These are phyloP conservation scores for Eucalyptus brandiana DNA, from an alignment of 345 rosid genomes.

Conservation along the genomic window DNA sequence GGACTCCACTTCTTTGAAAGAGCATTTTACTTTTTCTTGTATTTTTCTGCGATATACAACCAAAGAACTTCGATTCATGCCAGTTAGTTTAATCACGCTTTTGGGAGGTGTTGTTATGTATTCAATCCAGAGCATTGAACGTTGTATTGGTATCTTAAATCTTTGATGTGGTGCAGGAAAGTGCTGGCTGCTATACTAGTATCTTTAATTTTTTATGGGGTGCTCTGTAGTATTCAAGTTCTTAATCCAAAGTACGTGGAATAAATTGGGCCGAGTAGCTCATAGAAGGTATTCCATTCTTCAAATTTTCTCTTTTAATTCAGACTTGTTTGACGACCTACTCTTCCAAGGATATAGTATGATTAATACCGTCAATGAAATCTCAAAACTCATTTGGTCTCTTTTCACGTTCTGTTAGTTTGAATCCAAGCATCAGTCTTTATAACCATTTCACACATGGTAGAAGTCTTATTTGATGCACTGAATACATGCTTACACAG, in stretches of 20 bases:
- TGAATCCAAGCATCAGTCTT: background rate
- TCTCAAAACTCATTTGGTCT: background rate
- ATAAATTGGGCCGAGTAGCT: background rate
- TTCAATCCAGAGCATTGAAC: background rate
- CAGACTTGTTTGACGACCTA: background rate
- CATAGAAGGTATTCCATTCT: background rate
- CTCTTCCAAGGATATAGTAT: background rate
- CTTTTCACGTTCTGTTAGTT: background rate
- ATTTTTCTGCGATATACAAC: background rate
- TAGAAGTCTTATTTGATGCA: background rate
- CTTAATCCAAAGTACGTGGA: background rate
- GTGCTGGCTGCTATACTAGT: accelerated
- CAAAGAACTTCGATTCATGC: background rate
- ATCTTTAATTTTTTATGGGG: background rate
- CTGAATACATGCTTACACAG: background rate
- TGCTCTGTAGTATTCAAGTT: background rate
- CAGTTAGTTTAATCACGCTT: background rate
- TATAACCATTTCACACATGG: background rate
- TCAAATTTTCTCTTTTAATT: background rate
- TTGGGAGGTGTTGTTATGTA: background rate
- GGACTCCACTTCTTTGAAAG: background rate
- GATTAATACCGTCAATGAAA: background rate
- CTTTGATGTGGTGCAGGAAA: background rate
- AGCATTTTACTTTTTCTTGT: background rate
- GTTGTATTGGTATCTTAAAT: background rate